phyloP scores from a whole-genome alignment of 2,329 filamentous ascomycete species.

The Aureobasidium sp. region DNA sequence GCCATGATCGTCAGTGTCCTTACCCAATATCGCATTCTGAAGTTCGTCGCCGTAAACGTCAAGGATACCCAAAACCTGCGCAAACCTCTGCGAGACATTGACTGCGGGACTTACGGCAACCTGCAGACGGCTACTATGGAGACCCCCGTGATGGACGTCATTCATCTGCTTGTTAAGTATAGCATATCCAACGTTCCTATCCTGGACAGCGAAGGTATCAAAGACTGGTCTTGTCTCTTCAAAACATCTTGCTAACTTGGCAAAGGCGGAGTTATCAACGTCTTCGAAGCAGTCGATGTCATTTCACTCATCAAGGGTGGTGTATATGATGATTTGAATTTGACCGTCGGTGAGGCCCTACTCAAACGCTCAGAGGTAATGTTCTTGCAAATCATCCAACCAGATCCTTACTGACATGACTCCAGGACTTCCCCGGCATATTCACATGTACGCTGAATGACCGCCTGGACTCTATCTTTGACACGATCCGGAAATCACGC shows the following conservation, averaged over 20 bases:
- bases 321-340: constrained; percentile 80
- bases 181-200: constrained; percentile 96
- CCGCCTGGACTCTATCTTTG: constrained; percentile 89
- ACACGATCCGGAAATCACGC: constrained; percentile 89
- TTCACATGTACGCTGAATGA: constrained; percentile 93
- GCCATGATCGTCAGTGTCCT: constrained; percentile 94
- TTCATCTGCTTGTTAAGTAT: constrained; percentile 83
- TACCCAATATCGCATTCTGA: constrained; percentile 95
- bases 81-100: constrained; percentile 77
- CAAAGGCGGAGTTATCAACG: constrained; percentile 70
- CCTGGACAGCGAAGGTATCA: constrained; percentile 62
- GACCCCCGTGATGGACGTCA: constrained; percentile 86
- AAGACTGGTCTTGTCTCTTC: not conserved
- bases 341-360: constrained; percentile 81
- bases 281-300: constrained; percentile 96
- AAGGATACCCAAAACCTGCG: constrained; percentile 81
- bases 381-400: constrained; percentile 14
- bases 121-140: constrained; percentile 81
- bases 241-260: constrained; percentile 4
- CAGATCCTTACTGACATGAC: constrained; percentile 20
- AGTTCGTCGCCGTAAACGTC: constrained; percentile 95
- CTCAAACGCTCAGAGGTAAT: constrained; percentile 71
- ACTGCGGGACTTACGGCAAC: constrained; percentile 75
- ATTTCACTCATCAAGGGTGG: constrained; percentile 93
- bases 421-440: constrained; percentile 85